Evolutionary conservation across 108 stramenopile species (phyloP).

Genomic region (Seminavis robusta): DNA sequence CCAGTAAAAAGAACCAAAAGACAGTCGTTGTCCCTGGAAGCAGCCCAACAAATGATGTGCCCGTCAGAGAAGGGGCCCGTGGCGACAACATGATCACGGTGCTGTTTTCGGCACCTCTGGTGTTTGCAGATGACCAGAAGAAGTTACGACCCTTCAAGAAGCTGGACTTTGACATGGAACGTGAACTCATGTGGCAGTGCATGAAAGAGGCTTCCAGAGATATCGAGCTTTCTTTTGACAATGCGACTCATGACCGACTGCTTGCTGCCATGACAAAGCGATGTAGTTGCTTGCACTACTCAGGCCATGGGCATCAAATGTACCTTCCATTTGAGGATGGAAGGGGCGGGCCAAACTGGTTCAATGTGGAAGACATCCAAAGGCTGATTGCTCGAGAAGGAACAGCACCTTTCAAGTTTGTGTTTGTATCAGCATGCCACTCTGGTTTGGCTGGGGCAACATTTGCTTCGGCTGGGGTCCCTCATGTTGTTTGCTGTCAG

Average conservation of each 20-base stretch:
- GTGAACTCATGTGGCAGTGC: constrained; percentile 68
- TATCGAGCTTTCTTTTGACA: constrained; percentile 71
- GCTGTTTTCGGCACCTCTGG: constrained; percentile 81
- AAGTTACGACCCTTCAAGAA: constrained; percentile 63
- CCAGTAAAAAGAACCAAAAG: too few relatives aligned
- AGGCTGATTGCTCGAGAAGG: constrained; percentile 49
- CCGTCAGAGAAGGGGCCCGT: too few relatives aligned
- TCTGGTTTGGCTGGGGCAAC: constrained; percentile 80
- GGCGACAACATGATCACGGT: constrained; percentile 65
- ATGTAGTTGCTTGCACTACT: constrained; percentile 75
- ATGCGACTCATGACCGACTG: constrained; percentile 67
- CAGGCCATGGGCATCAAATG: constrained; percentile 73
- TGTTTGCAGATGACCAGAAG: constrained; percentile 47
- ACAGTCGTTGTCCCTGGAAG: too few relatives aligned
- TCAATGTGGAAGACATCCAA: constrained; percentile 55
- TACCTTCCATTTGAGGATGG: constrained; percentile 85
- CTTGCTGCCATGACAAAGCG: constrained; percentile 59
- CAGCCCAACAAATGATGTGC: too few relatives aligned
- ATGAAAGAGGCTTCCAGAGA: constrained; percentile 81
- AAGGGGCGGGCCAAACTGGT: constrained; percentile 73
- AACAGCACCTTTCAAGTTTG: constrained; percentile 75
- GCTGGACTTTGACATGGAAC: constrained; percentile 76
- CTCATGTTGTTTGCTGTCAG: constrained; percentile 91
- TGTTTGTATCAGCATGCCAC: constrained; percentile 93
- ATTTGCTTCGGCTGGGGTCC: constrained; percentile 90